A percentile compares a stretch with the other conserved stretches of the same genome.
Evolutionary conservation across 495 filamentous ascomycete species (phyloP).

Genomic region (Mytilinidion resinicola): DNA sequence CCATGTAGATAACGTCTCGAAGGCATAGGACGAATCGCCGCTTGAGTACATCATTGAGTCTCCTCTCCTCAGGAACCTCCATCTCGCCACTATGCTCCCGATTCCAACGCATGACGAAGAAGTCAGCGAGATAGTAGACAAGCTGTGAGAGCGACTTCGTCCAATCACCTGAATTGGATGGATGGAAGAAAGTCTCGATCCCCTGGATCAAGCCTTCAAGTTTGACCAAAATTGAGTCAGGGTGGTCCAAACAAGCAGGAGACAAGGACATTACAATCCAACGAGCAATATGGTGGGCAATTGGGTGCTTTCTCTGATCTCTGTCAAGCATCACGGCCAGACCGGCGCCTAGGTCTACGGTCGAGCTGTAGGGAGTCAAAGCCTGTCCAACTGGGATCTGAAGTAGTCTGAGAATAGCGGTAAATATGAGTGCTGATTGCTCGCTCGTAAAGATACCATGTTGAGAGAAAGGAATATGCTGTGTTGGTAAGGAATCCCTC

Average conservation of each 20-base stretch:
- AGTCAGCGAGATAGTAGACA: conserved; percentile 87
- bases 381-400: conserved; percentile 97
- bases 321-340: conserved; percentile 79
- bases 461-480: conserved; percentile 73
- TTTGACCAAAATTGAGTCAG: conserved; percentile 71
- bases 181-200: conserved; percentile 98
- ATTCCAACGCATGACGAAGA: conserved; percentile 98
- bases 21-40: conserved; percentile 84
- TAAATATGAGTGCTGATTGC: conserved; percentile 89
- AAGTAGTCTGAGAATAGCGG: conserved; percentile 76
- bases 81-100: conserved; percentile 87
- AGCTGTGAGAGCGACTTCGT: conserved; percentile 84
- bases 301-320: conserved; percentile 86
- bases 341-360: conserved; percentile 76
- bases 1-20: conserved; percentile 94
- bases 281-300: conserved; percentile 85
- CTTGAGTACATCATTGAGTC: conserved; percentile 72
- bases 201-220: conserved; percentile 93
- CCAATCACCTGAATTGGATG: conserved; percentile 91
- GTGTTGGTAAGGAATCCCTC: conserved; percentile 67
- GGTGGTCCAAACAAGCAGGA: conserved; percentile 69
- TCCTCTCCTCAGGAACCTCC: conserved; percentile 71
- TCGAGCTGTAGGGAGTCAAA: conserved; percentile 77
- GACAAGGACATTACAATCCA: conserved; percentile 95
- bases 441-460: conserved; percentile 89